phyloP scores from a whole-genome alignment of 2,329 filamentous ascomycete species.

The Sporothrix variecibatus region DNA sequence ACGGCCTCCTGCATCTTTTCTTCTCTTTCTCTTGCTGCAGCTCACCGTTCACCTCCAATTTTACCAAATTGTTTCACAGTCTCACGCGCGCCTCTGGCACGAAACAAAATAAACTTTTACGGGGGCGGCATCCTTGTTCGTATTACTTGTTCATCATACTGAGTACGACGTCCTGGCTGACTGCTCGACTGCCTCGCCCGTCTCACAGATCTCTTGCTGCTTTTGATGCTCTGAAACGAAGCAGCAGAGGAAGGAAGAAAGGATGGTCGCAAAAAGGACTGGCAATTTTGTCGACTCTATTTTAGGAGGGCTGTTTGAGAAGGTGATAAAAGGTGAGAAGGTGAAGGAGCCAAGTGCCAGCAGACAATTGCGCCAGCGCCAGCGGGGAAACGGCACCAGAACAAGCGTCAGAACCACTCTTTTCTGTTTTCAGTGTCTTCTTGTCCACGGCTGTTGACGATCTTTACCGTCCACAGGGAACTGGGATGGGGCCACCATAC shows the following conservation, averaged over 20 bases:
- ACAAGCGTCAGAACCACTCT: background rate
- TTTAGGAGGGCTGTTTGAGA: background rate
- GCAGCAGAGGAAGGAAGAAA: background rate
- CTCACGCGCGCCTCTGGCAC: background rate
- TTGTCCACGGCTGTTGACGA: background rate
- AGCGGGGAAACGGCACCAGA: background rate
- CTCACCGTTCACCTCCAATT: conserved; percentile 2
- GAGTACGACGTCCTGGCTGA: background rate
- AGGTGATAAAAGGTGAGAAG: background rate
- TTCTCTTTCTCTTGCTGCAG: background rate
- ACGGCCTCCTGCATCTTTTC: background rate
- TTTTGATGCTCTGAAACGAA: background rate
- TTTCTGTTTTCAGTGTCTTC: background rate
- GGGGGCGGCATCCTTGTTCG: background rate
- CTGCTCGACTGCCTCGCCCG: background rate
- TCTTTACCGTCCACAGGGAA: background rate
- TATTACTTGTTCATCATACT: background rate
- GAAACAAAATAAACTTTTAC: background rate
- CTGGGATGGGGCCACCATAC: background rate
- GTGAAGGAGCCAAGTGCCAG: background rate
- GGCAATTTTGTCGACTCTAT: background rate
- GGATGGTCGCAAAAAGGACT: no score
- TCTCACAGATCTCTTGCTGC: conserved; percentile 2
- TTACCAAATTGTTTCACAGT: conserved; percentile 3
- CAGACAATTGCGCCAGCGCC: background rate